Percentiles rank a stretch among this genome's conserved stretches.
These are phyloP conservation scores for Penicillium angulare DNA, from an alignment of 495 filamentous ascomycete species.

Conservation along the genomic window DNA sequence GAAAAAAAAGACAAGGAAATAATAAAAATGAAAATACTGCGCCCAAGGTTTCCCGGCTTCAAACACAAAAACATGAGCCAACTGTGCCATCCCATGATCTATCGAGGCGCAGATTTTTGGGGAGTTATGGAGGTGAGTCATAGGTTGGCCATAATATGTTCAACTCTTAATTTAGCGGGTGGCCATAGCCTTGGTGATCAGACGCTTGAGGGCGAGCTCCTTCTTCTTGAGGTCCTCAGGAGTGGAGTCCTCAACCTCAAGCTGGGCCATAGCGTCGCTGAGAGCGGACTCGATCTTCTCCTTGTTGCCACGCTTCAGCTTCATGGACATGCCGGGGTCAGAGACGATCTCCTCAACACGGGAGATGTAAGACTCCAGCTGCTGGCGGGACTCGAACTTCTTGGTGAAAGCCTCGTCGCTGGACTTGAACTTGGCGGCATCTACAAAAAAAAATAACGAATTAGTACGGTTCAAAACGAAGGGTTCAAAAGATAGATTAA, in stretches of 20 bases:
- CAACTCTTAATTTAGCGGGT: constrained; percentile 62
- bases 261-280: constrained; percentile 80
- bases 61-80: constrained; percentile 29
- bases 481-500: constrained; percentile 40
- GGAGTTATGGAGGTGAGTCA: constrained; percentile 10
- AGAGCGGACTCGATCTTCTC: constrained; percentile 98
- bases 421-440: constrained; percentile 98
- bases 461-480: constrained; percentile 12
- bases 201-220: constrained; percentile 95
- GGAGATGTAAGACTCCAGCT: constrained; percentile 98
- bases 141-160: constrained; percentile 26
- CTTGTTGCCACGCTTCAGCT: constrained; percentile 98
- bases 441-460: no score
- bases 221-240: constrained; percentile 99
- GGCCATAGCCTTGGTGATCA: constrained; percentile 96
- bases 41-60: constrained; percentile 31
- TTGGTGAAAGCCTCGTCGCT: constrained; percentile 98
- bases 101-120: constrained; percentile 24
- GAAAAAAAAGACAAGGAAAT: constrained; percentile 14
- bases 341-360: constrained; percentile 98
- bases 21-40: constrained; percentile 25
- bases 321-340: constrained; percentile 92
- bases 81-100: constrained; percentile 22
- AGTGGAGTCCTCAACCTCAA: constrained; percentile 82
- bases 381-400: constrained; percentile 96